phyloP scores from a whole-genome alignment of 306 rosid species.

The Prunus padus region DNA sequence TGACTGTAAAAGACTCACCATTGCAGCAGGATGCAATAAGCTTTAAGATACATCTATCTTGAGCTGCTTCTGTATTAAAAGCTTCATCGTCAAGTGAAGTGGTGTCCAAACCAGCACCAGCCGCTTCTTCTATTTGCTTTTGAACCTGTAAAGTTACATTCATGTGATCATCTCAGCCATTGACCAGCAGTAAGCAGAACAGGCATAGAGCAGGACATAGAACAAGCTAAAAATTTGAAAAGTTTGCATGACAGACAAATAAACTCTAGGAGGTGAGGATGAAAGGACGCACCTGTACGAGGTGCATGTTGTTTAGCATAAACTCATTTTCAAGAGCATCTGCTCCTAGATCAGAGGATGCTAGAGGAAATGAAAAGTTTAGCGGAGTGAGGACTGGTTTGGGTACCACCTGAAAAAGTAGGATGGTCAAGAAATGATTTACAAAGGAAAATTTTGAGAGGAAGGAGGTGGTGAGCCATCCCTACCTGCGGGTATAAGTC shows the following conservation, averaged over 20 bases:
- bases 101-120: slow-evolving; percentile 57
- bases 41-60: slow-evolving; percentile 89
- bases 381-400: slow-evolving; percentile 74
- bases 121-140: slow-evolving; percentile 72
- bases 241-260: background rate
- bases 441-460: slow-evolving; percentile 16
- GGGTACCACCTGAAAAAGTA: slow-evolving; percentile 68
- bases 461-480: slow-evolving; percentile 1
- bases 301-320: slow-evolving; percentile 73
- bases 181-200: slow-evolving; percentile 13
- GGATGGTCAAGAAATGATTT: slow-evolving; percentile 26
- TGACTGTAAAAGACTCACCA: slow-evolving; percentile 42
- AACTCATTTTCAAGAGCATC: slow-evolving; percentile 85
- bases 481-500: slow-evolving; percentile 77
- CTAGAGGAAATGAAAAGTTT: slow-evolving; percentile 82
- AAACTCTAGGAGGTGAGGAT: slow-evolving; percentile 19
- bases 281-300: slow-evolving; percentile 56
- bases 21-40: slow-evolving; percentile 95
- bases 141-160: slow-evolving; percentile 54
- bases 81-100: slow-evolving; percentile 74
- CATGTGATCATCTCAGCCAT: slow-evolving; percentile 9
- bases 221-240: slow-evolving; percentile 16
- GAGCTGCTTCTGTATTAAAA: slow-evolving; percentile 82
- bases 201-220: background rate
- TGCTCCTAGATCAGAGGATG: slow-evolving; percentile 88